Evolutionary conservation across 495 filamentous ascomycete genomes (phyloP).

Genomic region (Astrothelium macrocarpum): DNA sequence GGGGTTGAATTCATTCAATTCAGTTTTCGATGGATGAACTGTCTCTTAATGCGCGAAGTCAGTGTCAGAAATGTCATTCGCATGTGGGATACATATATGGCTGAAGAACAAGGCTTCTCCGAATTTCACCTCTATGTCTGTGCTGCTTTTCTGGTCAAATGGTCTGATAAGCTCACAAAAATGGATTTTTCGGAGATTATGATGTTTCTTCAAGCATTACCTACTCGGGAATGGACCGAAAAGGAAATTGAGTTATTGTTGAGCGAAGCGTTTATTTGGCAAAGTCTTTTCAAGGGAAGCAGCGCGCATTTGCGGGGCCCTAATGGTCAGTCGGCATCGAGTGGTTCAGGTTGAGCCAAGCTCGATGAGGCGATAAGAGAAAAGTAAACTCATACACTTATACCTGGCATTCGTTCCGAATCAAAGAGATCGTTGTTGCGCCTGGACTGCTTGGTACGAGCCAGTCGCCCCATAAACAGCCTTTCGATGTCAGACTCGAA

Average conservation of each 20-base stretch:
- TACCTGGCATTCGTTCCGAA: too few relatives aligned
- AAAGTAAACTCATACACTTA: neutral
- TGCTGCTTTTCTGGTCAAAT: constrained; percentile 97
- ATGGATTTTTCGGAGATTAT: constrained; percentile 97
- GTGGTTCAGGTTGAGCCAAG: neutral
- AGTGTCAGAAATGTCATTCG: constrained; percentile 90
- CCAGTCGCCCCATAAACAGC: too few relatives aligned
- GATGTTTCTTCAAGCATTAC: constrained; percentile 97
- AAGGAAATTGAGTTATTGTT: constrained; percentile 94
- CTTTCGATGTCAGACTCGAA: too few relatives aligned
- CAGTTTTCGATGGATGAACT: constrained; percentile 99
- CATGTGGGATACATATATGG: constrained; percentile 99
- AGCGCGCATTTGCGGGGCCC: constrained; percentile 65
- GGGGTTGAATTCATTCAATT: constrained; percentile 98
- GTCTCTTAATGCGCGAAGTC: constrained; percentile 92
- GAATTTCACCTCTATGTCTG: constrained; percentile 98
- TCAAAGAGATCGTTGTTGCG: too few relatives aligned
- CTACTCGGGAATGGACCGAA: constrained; percentile 91
- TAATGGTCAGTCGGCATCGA: constrained; percentile 19
- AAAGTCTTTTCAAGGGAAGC: constrained; percentile 81
- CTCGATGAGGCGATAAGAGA: neutral
- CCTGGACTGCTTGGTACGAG: too few relatives aligned
- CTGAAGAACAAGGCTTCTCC: constrained; percentile 96
- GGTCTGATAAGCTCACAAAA: constrained; percentile 86
- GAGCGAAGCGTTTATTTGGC: constrained; percentile 95